Evolutionary conservation across 2,329 filamentous ascomycete species (phyloP), one percentile per base, ranked within the genome.

Genomic region (Chalaropsis thielavioides): DNA sequence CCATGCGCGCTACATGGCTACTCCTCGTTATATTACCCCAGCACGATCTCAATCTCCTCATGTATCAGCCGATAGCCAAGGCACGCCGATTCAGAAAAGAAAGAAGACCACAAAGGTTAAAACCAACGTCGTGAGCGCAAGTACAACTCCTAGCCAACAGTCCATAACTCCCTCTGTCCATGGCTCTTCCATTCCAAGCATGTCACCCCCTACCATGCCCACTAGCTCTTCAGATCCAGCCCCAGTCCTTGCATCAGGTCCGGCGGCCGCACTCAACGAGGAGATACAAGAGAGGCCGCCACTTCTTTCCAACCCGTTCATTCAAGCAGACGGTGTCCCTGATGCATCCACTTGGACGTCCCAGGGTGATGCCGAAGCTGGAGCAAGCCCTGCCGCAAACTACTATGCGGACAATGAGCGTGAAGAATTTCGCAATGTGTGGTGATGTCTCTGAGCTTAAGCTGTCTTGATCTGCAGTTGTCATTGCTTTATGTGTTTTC

Each of bases 1-100:
- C 38, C 81, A 84, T 65, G 87, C 92, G 67, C 81, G 87, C 68
- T 88, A 86, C 68, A 70, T 63, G 65, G 64, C 65, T 27, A 66
- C 62, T 38, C 54, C 65, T n/a, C 65, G 61, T 7, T 64, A 64
- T n/a, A 60, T 66, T 31, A 49, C 63, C 7, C 59, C 38, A 40
- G 35, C 62, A 19, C 70, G 70, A 59, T 70, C 68, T 51, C 67
- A 63, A 69, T 40, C 70, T 69, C 10, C 67, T 2, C 54, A 58
- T 58, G 17, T 58, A 15, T 10, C 13, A 11, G 15, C 43, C 6
- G 31, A 38, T 68, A 15, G 68, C 62, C 59, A 68, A 15, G 72
- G 76, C 10, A 71, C 75, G 6, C 66, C 73, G 0, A 71, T 76
- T n/a, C 74, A 72, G 60, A 76, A 74, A 64, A 74, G 71, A 67